Percentiles rank a stretch among this genome's conserved stretches.
These are phyloP conservation scores for Teunomyces kruisii DNA, from an alignment of 805 yeast species.

Conservation along the genomic window DNA sequence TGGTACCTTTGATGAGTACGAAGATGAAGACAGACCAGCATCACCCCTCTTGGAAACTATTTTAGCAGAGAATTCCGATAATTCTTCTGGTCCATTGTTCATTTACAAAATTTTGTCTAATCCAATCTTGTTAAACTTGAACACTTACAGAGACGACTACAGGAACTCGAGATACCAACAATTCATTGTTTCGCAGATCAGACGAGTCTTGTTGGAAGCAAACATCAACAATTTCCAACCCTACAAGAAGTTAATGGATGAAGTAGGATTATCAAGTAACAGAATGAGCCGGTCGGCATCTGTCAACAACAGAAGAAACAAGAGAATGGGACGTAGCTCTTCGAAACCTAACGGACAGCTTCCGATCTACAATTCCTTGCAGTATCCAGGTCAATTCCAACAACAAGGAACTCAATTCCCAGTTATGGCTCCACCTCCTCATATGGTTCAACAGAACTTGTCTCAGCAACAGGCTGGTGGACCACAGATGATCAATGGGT, in stretches of 20 bases:
- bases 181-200: conserved; percentile 59
- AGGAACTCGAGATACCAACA: conserved; percentile 42
- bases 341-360: background rate
- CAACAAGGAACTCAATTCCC: background rate
- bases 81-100: conserved; percentile 53
- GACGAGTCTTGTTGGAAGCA: conserved; percentile 59
- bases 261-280: conserved; percentile 66
- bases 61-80: conserved; percentile 62
- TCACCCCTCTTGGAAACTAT: conserved; percentile 55
- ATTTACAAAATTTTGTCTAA: conserved; percentile 76
- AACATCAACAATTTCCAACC: conserved; percentile 61
- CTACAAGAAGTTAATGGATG: conserved; percentile 85
- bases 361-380: background rate
- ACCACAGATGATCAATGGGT: background rate
- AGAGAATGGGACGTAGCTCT: conserved; percentile 13
- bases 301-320: conserved; percentile 22
- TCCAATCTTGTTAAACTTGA: conserved; percentile 49
- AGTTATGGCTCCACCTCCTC: background rate
- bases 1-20: conserved; percentile 41
- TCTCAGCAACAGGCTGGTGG: background rate
- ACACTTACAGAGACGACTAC: conserved; percentile 12
- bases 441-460: background rate
- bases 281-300: conserved; percentile 29
- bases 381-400: conserved; percentile 2
- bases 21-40: conserved; percentile 28